Base-by-base conservation (phyloP, 371 early-diverging fungal species). In the Rhizomucor miehei region DNA sequence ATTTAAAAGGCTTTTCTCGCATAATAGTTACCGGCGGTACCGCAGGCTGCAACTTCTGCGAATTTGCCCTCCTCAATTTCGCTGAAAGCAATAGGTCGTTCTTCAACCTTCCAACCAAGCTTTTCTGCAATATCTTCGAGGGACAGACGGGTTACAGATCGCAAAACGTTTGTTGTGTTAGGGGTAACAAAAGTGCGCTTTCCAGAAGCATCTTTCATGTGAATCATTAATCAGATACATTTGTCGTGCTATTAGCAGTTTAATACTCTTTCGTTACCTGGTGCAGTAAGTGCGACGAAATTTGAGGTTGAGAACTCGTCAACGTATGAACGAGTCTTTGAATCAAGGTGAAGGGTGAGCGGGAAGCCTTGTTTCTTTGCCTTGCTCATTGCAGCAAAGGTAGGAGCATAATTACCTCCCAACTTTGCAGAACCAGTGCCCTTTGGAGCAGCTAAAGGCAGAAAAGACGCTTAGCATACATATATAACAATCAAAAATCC, bases 251-350 rank as follows among this genome's bases (percentile, higher is more conserved):
- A 16, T 17, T 44, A 29, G 29, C 29, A 29, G 8, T 29, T 8
- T 29, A 3, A 29, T 29, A 29, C 24, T 20, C 12, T 41, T 36
- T 39, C 17, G 24, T 65, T 65, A 61, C 72, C 66, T 29, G 82
- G 75, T 48, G 60, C 57, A 16, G 82, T 86, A 20, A 89, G 57
- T 12, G 83, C 91, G n/a, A 86, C 84, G 75, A 89, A 91, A 68
- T 91, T 91, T 59, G 86, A 85, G 3, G 92, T 89, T 6, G 87
- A 84, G 61, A 91, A 91, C 65, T 91, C 92, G 50, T 91, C 92
- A 44, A 91, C 75, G 52, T 82, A 75, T 9, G 73, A 73, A 62
- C 77, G 77, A 0, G 84, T 82, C 60, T 78, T 76, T 39, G 89
- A 58, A 61, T 91, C 92, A 48, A 91, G 72, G 65, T 88, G 89